Conservation (phyloP, 177 flowering plant species). For the Vitis hybrid region DNA sequence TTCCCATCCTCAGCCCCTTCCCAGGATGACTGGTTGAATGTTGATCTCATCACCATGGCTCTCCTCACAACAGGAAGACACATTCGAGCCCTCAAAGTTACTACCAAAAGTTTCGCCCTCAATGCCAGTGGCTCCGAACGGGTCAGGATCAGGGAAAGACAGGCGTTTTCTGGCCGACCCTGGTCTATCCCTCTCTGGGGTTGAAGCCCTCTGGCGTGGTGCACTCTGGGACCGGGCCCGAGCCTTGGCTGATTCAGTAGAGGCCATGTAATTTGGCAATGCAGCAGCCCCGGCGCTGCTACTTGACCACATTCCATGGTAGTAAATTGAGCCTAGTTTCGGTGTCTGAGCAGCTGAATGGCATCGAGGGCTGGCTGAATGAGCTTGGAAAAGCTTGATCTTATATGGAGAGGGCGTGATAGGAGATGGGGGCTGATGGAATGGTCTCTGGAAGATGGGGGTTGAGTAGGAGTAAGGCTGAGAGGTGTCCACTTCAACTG, state of each 20-base stretch:
- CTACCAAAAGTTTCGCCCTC: not conserved
- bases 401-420: conserved; percentile 24
- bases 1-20: conserved; percentile 26
- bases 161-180: conserved; percentile 39
- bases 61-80: conserved; percentile 23
- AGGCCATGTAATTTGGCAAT: conserved; percentile 57
- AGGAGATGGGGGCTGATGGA: conserved; percentile 16
- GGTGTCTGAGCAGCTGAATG: conserved; percentile 19
- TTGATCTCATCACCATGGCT: conserved; percentile 27
- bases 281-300: conserved; percentile 1
- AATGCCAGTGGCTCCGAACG: not conserved
- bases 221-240: conserved; percentile 48
- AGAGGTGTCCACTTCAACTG: conserved; percentile 44
- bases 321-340: conserved; percentile 3
- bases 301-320: conserved; percentile 2
- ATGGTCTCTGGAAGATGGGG: conserved; percentile 15
- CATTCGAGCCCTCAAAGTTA: conserved; percentile 16
- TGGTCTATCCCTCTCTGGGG: conserved; percentile 31
- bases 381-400: conserved; percentile 20
- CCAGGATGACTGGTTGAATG: conserved; percentile 21
- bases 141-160: conserved; percentile 28
- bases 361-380: conserved; percentile 37
- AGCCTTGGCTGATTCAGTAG: conserved; percentile 56
- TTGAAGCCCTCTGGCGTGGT: conserved; percentile 44
- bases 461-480: conserved; percentile 24